A percentile compares a stretch with the other conserved stretches of the same genome.
These are phyloP conservation scores for Phyllosticta citribraziliensis DNA, from an alignment of 2,329 filamentous ascomycete species.

Conservation along the genomic window DNA sequence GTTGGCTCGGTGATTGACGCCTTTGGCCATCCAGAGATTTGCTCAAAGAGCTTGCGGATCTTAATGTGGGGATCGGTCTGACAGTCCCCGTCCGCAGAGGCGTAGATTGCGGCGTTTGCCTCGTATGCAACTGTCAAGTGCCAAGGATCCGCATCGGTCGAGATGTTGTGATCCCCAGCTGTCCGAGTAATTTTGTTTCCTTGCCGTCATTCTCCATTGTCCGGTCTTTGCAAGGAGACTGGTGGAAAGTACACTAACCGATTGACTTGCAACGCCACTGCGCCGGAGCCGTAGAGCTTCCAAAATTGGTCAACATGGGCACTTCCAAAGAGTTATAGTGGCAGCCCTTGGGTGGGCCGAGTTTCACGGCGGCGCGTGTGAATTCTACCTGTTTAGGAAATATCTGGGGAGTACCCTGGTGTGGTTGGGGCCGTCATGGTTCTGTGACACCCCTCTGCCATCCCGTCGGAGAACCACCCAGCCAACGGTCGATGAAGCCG, in stretches of 20 bases:
- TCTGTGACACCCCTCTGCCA: background rate
- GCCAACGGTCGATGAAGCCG: background rate
- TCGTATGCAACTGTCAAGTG: background rate
- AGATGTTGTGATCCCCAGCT: background rate
- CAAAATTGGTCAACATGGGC: background rate
- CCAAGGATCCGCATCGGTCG: background rate
- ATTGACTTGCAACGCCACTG: background rate
- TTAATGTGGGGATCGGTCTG: background rate
- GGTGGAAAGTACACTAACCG: background rate
- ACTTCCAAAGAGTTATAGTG: background rate
- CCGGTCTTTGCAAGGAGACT: background rate
- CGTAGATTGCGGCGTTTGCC: background rate
- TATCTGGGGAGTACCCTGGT: background rate
- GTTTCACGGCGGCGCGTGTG: background rate
- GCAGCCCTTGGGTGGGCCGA: background rate
- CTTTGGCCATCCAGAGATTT: background rate
- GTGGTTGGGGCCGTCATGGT: background rate
- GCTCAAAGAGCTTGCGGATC: background rate
- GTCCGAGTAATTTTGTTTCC: background rate
- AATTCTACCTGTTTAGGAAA: background rate
- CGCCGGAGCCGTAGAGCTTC: background rate
- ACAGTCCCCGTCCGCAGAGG: background rate
- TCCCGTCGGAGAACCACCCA: background rate
- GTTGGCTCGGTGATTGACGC: background rate
- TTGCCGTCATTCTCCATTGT: background rate